Conservation (phyloP, 805 yeast species). For the Lipomyces oligophaga region DNA sequence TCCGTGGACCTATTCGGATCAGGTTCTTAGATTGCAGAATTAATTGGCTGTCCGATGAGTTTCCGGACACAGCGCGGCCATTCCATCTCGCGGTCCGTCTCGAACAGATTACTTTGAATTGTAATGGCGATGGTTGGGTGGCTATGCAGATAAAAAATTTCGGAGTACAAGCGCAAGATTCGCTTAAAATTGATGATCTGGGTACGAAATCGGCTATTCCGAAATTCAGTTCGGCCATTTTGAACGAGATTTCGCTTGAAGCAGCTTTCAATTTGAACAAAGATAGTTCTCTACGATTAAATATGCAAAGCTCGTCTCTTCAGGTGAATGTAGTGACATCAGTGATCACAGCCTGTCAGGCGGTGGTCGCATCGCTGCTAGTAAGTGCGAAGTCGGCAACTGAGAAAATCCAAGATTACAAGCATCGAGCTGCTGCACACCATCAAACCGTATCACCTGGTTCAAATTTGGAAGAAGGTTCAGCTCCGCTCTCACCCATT, state of each 20-base stretch:
- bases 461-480: background rate
- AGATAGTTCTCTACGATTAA: slow-evolving; percentile 13
- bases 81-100: slow-evolving; percentile 9
- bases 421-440: slow-evolving; percentile 11
- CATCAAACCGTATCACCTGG: slow-evolving; percentile 11
- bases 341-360: slow-evolving; percentile 9
- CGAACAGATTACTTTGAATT: slow-evolving; percentile 7
- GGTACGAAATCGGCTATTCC: background rate
- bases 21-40: slow-evolving; percentile 6
- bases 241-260: slow-evolving; percentile 14
- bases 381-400: slow-evolving; percentile 7
- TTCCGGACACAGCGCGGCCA: background rate
- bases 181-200: background rate
- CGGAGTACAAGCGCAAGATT: slow-evolving; percentile 3
- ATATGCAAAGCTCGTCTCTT: slow-evolving; percentile 10
- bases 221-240: slow-evolving; percentile 9
- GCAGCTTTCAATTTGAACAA: slow-evolving; percentile 11
- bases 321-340: slow-evolving; percentile 15
- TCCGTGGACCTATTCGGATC: slow-evolving; percentile 13
- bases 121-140: slow-evolving; percentile 17
- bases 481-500: background rate
- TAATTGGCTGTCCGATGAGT: slow-evolving; percentile 23
- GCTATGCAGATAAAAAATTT: slow-evolving; percentile 10
- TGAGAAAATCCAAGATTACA: slow-evolving; percentile 16
- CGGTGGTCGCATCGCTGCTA: slow-evolving; percentile 5